phyloP scores from a whole-genome alignment of 1,284 basidiomycete genomes.

The Stygiomarasmius scandens region DNA sequence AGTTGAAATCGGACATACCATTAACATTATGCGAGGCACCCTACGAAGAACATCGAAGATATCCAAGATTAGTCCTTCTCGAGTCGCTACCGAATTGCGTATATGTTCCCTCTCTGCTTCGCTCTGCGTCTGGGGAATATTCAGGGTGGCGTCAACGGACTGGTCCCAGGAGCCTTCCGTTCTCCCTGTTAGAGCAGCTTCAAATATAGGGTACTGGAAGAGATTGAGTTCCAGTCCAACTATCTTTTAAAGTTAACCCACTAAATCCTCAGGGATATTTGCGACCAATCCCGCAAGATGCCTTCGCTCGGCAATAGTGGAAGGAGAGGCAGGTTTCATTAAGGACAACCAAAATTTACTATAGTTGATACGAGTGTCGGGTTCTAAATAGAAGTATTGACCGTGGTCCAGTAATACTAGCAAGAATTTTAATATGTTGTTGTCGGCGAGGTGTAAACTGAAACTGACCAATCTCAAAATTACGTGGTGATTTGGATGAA shows the following conservation, averaged over 20 bases:
- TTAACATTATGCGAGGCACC: conserved; percentile 83
- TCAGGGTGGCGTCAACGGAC: conserved; percentile 54
- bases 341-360: conserved; percentile 86
- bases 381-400: conserved; percentile 88
- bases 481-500: conserved; percentile 78
- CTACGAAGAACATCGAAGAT: conserved; percentile 85
- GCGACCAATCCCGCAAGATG: conserved; percentile 89
- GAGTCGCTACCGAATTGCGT: conserved; percentile 75
- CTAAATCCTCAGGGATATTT: conserved; percentile 86
- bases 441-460: background rate
- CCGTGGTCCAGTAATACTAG: conserved; percentile 87
- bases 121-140: conserved; percentile 61
- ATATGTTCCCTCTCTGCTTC: conserved; percentile 79
- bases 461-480: conserved; percentile 75
- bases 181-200: conserved; percentile 82
- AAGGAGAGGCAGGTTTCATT: conserved; percentile 70
- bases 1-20: conserved; percentile 51
- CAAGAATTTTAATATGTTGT: background rate
- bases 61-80: conserved; percentile 80
- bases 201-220: conserved; percentile 77
- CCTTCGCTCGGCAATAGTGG: conserved; percentile 66
- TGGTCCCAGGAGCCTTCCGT: conserved; percentile 59
- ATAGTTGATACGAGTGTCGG: conserved; percentile 78
- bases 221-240: background rate
- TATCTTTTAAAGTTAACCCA: conserved; percentile 37